Percentiles rank a stretch among this genome's conserved stretches.
These are phyloP conservation scores for Vanrija sp. DNA, from an alignment of 1,284 basidiomycete genomes.

Conservation along the genomic window DNA sequence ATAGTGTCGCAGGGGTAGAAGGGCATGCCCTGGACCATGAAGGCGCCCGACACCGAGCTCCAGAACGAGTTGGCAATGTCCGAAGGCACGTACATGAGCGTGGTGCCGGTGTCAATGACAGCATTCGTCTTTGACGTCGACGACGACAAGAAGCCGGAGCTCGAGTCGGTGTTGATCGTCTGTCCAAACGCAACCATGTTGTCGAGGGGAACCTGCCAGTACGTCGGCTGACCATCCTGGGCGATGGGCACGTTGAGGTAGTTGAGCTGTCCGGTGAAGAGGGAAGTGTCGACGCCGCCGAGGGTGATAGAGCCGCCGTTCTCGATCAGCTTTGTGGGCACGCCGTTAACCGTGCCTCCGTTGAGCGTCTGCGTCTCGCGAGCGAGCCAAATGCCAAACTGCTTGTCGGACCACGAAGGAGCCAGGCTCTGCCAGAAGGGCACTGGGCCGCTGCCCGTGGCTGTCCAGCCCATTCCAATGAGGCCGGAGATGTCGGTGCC, in stretches of 20 bases:
- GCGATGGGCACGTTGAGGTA: slow-evolving; percentile 47
- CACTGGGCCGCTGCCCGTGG: background rate
- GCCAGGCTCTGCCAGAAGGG: background rate
- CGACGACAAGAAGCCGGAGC: background rate
- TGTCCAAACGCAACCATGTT: too few relatives aligned
- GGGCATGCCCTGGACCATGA: background rate
- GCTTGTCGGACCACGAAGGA: background rate
- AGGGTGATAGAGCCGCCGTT: background rate
- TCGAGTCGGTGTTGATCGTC: background rate
- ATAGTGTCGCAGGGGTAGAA: slow-evolving; percentile 13
- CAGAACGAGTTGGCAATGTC: slow-evolving; percentile 15
- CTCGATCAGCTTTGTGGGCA: background rate
- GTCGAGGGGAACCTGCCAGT: too few relatives aligned
- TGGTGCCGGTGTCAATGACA: slow-evolving; percentile 22
- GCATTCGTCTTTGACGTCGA: background rate
- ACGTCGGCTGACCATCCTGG: background rate
- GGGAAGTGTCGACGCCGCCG: background rate
- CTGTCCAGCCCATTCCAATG: background rate
- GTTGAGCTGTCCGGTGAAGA: background rate
- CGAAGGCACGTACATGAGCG: slow-evolving; percentile 18
- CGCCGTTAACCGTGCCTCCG: too few relatives aligned
- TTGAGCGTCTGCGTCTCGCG: background rate
- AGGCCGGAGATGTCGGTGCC: background rate
- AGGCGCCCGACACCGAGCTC: slow-evolving; percentile 10
- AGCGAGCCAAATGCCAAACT: background rate